Conservation (phyloP, 2,329 filamentous ascomycete species). For the Trichoderma cornu-damae region DNA sequence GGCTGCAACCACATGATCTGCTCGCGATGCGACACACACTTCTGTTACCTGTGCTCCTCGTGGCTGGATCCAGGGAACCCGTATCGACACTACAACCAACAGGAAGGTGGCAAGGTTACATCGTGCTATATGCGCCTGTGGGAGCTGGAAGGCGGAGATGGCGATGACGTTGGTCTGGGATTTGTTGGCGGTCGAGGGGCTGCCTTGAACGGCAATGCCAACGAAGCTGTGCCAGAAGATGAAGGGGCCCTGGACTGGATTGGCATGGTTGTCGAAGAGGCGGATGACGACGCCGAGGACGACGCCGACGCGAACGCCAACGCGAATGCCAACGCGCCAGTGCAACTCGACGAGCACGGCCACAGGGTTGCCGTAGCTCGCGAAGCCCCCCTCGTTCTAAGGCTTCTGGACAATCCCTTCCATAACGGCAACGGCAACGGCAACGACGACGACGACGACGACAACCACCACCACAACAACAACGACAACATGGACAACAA, state of each 20-base stretch:
- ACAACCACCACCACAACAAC: slow-evolving; percentile 12
- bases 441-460: neutral
- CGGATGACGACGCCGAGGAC: slow-evolving; percentile 8
- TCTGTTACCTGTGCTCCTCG: slow-evolving; percentile 89
- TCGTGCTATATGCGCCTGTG: slow-evolving; percentile 81
- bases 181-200: slow-evolving; percentile 37
- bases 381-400: slow-evolving; percentile 53
- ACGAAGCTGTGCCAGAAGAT: slow-evolving; percentile 1
- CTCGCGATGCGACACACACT: slow-evolving; percentile 82
- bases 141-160: slow-evolving; percentile 82
- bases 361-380: slow-evolving; percentile 44
- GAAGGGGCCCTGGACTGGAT: neutral
- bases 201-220: neutral
- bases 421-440: neutral
- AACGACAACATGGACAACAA: neutral
- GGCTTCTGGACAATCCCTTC: slow-evolving; percentile 41
- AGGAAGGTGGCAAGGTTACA: slow-evolving; percentile 46
- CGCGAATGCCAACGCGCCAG: slow-evolving; percentile 29
- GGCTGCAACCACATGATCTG: slow-evolving; percentile 98
- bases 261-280: slow-evolving; percentile 20
- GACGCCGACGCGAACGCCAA: slow-evolving; percentile 28
- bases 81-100: slow-evolving; percentile 80
- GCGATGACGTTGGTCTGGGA: slow-evolving; percentile 45
- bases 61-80: slow-evolving; percentile 79
- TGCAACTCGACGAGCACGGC: slow-evolving; percentile 27